Conservation (phyloP, 2,329 filamentous ascomycete genomes). For the Claviceps maximensis region DNA sequence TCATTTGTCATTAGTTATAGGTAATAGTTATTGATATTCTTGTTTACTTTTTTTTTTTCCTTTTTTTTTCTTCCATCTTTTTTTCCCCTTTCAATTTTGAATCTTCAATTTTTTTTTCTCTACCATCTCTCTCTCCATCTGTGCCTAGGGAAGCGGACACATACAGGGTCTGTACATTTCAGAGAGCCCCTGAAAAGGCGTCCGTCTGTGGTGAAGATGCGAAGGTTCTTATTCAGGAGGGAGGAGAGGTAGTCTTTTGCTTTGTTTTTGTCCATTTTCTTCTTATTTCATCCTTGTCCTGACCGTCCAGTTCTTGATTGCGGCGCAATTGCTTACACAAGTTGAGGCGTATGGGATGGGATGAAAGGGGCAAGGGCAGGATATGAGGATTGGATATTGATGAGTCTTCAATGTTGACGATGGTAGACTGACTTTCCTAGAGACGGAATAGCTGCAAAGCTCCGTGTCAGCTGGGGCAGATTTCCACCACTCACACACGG, state of each 20-base stretch:
- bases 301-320: background rate
- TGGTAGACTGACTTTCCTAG: too few species aligned
- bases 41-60: conserved; percentile 56
- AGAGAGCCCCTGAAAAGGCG: conserved; percentile 83
- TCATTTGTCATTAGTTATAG: background rate
- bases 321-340: background rate
- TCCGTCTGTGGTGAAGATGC: conserved; percentile 66
- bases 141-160: conserved; percentile 16
- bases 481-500: too few species aligned
- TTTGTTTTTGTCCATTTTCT: conserved; percentile 35
- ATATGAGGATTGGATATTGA: too few species aligned
- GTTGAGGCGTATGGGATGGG: background rate
- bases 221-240: conserved; percentile 65
- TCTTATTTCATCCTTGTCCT: background rate
- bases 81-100: conserved; percentile 25
- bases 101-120: background rate
- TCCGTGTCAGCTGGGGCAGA: too few species aligned
- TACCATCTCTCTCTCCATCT: background rate
- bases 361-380: background rate
- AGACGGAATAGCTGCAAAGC: too few species aligned
- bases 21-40: too few species aligned
- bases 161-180: conserved; percentile 86
- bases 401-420: too few species aligned
- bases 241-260: conserved; percentile 45
- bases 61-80: conserved; percentile 54